Base-by-base conservation (phyloP, 768 basidiomycete genomes). In the Boletus rubroflammeus region DNA sequence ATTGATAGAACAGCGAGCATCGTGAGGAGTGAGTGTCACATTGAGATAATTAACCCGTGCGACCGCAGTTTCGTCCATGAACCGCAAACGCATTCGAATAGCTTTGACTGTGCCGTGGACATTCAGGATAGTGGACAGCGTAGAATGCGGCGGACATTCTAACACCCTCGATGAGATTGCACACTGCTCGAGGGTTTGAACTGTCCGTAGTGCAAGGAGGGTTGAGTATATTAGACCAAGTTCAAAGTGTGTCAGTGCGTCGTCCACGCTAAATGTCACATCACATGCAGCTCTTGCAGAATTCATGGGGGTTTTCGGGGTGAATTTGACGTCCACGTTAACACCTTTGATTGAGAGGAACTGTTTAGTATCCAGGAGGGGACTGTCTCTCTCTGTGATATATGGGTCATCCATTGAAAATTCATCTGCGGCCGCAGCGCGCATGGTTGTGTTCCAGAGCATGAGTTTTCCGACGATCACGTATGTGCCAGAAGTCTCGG, bases 191-290 rank as follows among this genome's bases (percentile, higher is more conserved):
- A 90, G 64, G 1, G 68, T 64, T 56, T 75, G 69, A 14, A 87
- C 29, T 3, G 82, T 82, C 43, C 79, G 78, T 8, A 77, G 47
- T 10, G 85, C 88, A 45, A 92, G 78, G 40, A 93, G 73, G 15
- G 76, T 61, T 60, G 83, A 85, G 65, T 94, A 94, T 29, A 86
- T 73, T 65, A 88, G 83, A 15, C 81, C 80, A 51, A 90, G 69
- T 61, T 83, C 79, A 55, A 91, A 75, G 41, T 73, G 73, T 6
- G 75, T 74, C 34, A 76, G 74, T 29, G 85, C 67, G 47, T 78
- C 76, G 15, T 85, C 81, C 19, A 88, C 70, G n/a, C 72, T 62
- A 14, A 83, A 65, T 1, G 75, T 71, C 21, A 82, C 61, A 4
- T 80, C 74, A 50, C 77, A 81, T 11, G 62, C 52, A 21, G 65